Evolutionary conservation across 352 stramenopile species (phyloP).

Genomic region (Thalassiosira exigua): DNA sequence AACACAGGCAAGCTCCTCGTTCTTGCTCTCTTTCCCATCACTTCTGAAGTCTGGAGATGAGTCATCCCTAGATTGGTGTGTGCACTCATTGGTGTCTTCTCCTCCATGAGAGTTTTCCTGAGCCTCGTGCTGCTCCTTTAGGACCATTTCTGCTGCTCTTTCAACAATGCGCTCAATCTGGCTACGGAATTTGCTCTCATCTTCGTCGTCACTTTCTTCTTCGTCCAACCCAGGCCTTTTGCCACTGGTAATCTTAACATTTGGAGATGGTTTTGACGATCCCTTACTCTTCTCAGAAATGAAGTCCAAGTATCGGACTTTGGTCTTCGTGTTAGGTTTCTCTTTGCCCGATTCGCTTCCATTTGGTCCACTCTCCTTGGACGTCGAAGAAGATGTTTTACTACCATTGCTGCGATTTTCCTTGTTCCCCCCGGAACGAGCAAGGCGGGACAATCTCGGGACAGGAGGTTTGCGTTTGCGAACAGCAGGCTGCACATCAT

Average conservation of each 20-base stretch:
- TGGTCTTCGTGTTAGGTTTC: background rate
- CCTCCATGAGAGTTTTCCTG: background rate
- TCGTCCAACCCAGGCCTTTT: too few species aligned
- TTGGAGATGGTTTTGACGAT: too few species aligned
- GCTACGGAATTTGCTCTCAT: constrained; percentile 22
- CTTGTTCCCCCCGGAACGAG: constrained; percentile 19
- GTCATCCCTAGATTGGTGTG: too few species aligned
- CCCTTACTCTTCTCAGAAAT: constrained; percentile 44
- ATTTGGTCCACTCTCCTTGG: background rate
- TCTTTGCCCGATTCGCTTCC: constrained; percentile 1
- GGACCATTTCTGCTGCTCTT: constrained; percentile 41
- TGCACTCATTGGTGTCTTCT: constrained; percentile 2
- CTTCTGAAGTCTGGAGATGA: too few species aligned
- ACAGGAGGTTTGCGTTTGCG: constrained; percentile 43
- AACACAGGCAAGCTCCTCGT: too few species aligned
- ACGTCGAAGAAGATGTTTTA: background rate
- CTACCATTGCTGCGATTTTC: background rate
- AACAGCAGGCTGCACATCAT: constrained; percentile 8
- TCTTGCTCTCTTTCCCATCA: too few species aligned
- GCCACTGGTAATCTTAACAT: too few species aligned
- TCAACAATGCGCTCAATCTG: constrained; percentile 42
- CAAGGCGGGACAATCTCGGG: constrained; percentile 42
- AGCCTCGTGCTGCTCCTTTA: constrained; percentile 11
- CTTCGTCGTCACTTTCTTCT: constrained; percentile 34
- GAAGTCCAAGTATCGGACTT: constrained; percentile 42